Evolutionary conservation across 148 eudicot species (phyloP), one percentile per base, ranked within the genome.

Genomic region (Silene conica): DNA sequence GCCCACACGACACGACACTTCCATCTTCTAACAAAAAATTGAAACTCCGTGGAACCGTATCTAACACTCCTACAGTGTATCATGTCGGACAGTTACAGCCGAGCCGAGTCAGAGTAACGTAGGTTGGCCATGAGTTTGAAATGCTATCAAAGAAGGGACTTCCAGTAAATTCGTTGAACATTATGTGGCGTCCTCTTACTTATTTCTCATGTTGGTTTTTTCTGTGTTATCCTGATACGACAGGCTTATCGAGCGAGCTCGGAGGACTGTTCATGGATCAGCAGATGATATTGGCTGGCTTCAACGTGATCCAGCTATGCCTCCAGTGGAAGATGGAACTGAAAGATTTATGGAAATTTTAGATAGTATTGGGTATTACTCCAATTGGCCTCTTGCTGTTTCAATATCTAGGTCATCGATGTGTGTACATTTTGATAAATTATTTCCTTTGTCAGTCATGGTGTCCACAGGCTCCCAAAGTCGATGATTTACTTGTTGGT

Each of bases 231-330:
- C 38, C 25, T 80, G 71, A 77, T 82, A 73, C 26, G 64, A 72
- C 83, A 95, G 99, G 65, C 87, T 95, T 54, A 80, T 95, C 74
- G 96, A 95, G 75, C 82, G 82, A 25, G 99, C 88, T 31, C 81
- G 88, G 74, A 90, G 76, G 82, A 95, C 99, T 22, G 96, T 92
- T 80, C 91, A 86, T 73, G 99, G 99, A 55, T 95, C 99, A 38
- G 90, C 97, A 71, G 91, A 95, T 86, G 99, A 95, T 80, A 92
- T 95, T 74, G 99, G 99, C 26, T 95, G 99, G 99, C 87, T 95
- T 72, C 96, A 92, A 78, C 83, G 80, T 74, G 92, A 83, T 82
- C 85, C 92, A 52, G 84, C 82, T 72, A 83, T 89, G 92, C 96
- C 92, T 76, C 88, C 96, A 45, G 94, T 92, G 66, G 96, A 92